Evolutionary conservation across 2,329 filamentous ascomycete genomes (phyloP).

Genomic region (Bisporella sp.): DNA sequence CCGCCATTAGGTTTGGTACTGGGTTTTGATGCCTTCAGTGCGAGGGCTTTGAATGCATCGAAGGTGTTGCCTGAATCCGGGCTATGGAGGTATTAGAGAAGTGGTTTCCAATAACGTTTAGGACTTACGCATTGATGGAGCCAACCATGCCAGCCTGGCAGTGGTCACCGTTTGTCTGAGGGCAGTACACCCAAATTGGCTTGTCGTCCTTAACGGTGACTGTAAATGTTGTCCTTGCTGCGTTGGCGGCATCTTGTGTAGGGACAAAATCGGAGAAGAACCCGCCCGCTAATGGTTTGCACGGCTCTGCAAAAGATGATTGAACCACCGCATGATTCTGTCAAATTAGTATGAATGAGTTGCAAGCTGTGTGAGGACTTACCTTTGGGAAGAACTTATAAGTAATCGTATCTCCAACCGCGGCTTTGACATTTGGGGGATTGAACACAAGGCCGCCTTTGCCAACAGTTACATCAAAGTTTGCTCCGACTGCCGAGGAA

Average conservation of each 20-base stretch:
- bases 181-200: constrained; percentile 35
- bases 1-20: constrained; percentile 23
- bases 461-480: constrained; percentile 23
- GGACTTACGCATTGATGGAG: constrained; percentile 32
- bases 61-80: constrained; percentile 27
- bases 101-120: background rate
- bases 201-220: constrained; percentile 33
- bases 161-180: constrained; percentile 25
- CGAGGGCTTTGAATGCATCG: constrained; percentile 27
- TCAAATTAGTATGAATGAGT: background rate
- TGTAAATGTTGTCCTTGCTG: constrained; percentile 33
- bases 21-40: constrained; percentile 19
- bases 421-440: constrained; percentile 28
- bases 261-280: constrained; percentile 58
- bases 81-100: background rate
- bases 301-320: constrained; percentile 31
- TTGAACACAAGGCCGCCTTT: constrained; percentile 69
- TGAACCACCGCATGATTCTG: constrained; percentile 24
- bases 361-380: background rate
- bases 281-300: constrained; percentile 34
- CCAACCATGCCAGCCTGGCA: constrained; percentile 41
- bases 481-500: too few relatives aligned
- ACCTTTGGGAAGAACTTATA: constrained; percentile 21
- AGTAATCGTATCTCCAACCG: constrained; percentile 23
- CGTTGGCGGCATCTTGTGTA: constrained; percentile 28